These are phyloP conservation scores for Camellia lanceoleosa DNA, from an alignment of 148 eudicot genomes.

Conservation along the genomic window DNA sequence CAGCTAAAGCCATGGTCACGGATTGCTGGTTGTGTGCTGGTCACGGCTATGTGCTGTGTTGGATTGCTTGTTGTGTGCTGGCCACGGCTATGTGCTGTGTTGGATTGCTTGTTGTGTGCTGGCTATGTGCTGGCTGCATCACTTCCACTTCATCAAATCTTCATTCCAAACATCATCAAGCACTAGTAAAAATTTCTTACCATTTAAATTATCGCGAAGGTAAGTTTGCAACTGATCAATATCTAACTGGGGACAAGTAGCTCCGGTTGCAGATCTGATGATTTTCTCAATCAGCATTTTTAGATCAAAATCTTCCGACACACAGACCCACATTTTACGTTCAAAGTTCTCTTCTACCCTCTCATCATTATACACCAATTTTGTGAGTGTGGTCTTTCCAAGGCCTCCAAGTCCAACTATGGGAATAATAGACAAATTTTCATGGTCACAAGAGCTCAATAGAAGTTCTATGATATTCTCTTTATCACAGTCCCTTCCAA, in stretches of 20 bases:
- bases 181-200: conserved; percentile 25
- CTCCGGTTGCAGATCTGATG: not conserved
- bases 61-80: no score
- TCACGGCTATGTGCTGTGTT: no score
- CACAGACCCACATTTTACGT: conserved; percentile 20
- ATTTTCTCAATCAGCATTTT: conserved; percentile 17
- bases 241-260: not conserved
- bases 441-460: not conserved
- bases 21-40: no score
- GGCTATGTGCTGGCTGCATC: no score
- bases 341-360: conserved; percentile 4
- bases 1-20: no score
- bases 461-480: conserved; percentile 1
- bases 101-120: no score
- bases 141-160: conserved; percentile 10
- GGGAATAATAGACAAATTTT: not conserved
- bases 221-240: not conserved
- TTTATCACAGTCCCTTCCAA: conserved; percentile 27
- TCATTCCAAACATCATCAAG: conserved; percentile 35
- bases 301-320: conserved; percentile 13
- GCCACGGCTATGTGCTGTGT: no score
- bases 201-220: not conserved
- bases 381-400: conserved; percentile 35
- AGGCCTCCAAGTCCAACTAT: conserved; percentile 18
- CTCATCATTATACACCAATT: conserved; percentile 18